Conservation (phyloP, 202 grass and related monocot species). For the Hordeum pubiflorum region DNA sequence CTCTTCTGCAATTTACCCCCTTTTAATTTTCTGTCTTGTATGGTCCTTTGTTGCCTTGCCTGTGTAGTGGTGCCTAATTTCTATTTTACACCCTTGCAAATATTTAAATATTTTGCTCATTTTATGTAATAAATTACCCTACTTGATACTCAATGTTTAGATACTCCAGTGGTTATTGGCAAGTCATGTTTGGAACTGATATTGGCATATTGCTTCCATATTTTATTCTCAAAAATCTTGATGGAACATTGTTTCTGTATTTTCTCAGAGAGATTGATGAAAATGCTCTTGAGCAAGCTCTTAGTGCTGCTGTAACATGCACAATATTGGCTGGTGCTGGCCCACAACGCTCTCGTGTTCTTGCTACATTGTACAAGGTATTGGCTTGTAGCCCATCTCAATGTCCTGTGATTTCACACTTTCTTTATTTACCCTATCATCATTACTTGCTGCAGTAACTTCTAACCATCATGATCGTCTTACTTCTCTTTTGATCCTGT, state of each 20-base stretch:
- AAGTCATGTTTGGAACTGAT: background rate
- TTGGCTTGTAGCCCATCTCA: background rate
- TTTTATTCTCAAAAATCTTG: slow-evolving; percentile 11
- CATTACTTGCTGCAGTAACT: background rate
- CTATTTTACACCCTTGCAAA: background rate
- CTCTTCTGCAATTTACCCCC: background rate
- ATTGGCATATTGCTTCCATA: background rate
- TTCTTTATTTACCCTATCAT: background rate
- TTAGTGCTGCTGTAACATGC: slow-evolving; percentile 92
- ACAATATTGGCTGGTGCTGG: slow-evolving; percentile 99
- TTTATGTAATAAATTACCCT: background rate
- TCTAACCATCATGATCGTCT: background rate
- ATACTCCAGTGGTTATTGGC: background rate
- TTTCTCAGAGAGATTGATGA: slow-evolving; percentile 91
- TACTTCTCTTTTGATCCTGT: background rate
- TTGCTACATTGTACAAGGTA: slow-evolving; percentile 99
- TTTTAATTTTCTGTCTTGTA: too few relatives aligned
- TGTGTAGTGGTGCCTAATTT: background rate
- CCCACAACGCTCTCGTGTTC: slow-evolving; percentile 88
- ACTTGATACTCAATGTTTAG: background rate
- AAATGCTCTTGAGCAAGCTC: slow-evolving; percentile 94
- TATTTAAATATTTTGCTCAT: background rate
- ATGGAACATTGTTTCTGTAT: slow-evolving; percentile 12
- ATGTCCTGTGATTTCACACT: background rate
- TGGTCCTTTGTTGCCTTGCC: too few relatives aligned